phyloP scores from a whole-genome alignment of 2,329 filamentous ascomycete genomes.

The Penicillium verrucosum region DNA sequence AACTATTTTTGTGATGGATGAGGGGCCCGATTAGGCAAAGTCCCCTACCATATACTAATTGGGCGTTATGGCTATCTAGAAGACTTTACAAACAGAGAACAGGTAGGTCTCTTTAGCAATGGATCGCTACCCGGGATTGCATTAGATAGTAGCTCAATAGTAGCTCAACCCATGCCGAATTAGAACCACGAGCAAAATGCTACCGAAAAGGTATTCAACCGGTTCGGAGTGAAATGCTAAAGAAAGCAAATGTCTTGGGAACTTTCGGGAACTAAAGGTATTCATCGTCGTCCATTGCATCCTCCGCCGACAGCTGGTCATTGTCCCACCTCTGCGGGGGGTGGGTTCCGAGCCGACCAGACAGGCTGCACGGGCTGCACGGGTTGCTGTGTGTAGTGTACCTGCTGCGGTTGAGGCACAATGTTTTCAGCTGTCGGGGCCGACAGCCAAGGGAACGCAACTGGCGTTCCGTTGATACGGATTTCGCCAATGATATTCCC shows the following conservation, averaged over 20 bases:
- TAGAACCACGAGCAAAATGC: neutral
- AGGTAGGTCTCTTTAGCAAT: neutral
- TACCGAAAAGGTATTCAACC: neutral
- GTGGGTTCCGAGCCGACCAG: conserved; percentile 15
- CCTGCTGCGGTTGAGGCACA: conserved; percentile 6
- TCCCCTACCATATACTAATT: neutral
- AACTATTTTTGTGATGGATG: neutral
- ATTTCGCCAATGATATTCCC: conserved; percentile 31
- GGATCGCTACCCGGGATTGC: neutral
- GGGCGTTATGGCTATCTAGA: neutral
- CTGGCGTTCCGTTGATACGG: conserved; percentile 29
- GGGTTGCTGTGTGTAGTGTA: conserved; percentile 7
- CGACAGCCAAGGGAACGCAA: conserved; percentile 21
- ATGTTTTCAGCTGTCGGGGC: conserved; percentile 14
- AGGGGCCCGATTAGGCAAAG: no score
- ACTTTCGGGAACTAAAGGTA: conserved; percentile 18
- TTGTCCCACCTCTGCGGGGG: conserved; percentile 10
- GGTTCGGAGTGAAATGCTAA: neutral
- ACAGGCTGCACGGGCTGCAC: neutral
- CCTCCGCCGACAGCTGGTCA: conserved; percentile 16
- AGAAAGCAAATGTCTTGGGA: neutral
- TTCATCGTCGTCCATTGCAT: conserved; percentile 35
- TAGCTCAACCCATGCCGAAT: neutral
- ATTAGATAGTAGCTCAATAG: neutral
- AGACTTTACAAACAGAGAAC: neutral